Conservation (phyloP, 345 rosid genomes). For the Pseudoturritis turrita region DNA sequence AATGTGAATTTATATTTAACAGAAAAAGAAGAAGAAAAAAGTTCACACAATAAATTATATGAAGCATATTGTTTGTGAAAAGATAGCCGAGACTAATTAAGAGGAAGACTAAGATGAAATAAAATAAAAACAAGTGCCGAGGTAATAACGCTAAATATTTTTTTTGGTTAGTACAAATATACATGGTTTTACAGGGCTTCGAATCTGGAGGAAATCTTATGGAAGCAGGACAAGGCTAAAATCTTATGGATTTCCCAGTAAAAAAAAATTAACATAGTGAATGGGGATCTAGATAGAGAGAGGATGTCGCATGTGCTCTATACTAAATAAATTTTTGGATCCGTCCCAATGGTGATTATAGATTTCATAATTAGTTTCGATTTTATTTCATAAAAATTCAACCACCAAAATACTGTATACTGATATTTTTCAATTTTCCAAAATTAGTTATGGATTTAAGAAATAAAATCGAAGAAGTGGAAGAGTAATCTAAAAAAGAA, state of each 20-base stretch:
- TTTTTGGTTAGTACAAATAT: not conserved
- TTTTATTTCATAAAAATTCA: not conserved
- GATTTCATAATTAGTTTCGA: no score
- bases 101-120: not conserved
- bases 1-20: not conserved
- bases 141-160: not conserved
- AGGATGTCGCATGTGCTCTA: no score
- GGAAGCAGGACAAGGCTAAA: no score
- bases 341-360: no score
- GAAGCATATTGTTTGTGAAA: slow-evolving; percentile 4
- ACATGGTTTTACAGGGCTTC: no score
- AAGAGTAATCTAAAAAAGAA: slow-evolving; percentile 1
- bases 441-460: not conserved
- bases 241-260: no score
- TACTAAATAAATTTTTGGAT: no score
- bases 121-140: not conserved
- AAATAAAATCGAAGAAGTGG: not conserved
- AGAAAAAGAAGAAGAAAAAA: not conserved
- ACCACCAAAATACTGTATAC: not conserved
- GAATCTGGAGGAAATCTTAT: no score
- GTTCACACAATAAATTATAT: not conserved
- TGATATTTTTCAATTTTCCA: not conserved
- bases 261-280: no score
- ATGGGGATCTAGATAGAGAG: no score
- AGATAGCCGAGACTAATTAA: not conserved